Base-by-base conservation (phyloP, 306 rosid genomes). In the Vicia villosa region DNA sequence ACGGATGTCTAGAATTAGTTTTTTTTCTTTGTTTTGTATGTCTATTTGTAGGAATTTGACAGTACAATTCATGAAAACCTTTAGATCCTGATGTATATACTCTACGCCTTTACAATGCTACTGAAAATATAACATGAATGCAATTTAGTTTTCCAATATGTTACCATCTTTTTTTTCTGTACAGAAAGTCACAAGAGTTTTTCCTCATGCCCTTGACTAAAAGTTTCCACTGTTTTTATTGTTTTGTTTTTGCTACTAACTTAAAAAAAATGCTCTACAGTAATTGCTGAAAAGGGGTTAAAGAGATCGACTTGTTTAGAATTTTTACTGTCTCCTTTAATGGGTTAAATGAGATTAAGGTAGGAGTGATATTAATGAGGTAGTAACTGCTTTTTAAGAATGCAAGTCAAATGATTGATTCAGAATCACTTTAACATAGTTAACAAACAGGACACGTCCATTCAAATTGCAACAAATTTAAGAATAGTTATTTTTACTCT, bases 1-100 rank as follows among this genome's bases (percentile, higher is more conserved):
- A 59, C 82, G 73, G 92, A 83, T 13, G 88, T 81, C 56, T 90
- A 83, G 57, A 69, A 17, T 21, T 22, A 17, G 58, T 20, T 42
- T 47, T 42, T 47, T 30, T 49, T 51, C 5, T 10, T 26, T 54
- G 22, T 45, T 62, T 43, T 13, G 20, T 7, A 17, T 10, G 34
- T 30, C 4, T 45, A 24, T 64, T 24, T 51, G 72, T 32, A 30
- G 49, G 62, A 56, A 42, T 37, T 37, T 34, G 30, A 50, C 4
- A 62, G 52, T 66, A 19, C 36, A 20, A 56, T 64, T 47, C 45
- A 21, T n/a, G 26, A 12, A 42, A 72, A 47, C 47, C 51, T 17
- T 63, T 64, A 13, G 49, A 69, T 59, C 3, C 22, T 66, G 20
- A 50, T 79, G 79, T 83, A 66, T 34, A 74, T 74, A 74, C 21